Evolutionary conservation across 345 rosid species (phyloP).

Genomic region (Eucalyptus regnans): DNA sequence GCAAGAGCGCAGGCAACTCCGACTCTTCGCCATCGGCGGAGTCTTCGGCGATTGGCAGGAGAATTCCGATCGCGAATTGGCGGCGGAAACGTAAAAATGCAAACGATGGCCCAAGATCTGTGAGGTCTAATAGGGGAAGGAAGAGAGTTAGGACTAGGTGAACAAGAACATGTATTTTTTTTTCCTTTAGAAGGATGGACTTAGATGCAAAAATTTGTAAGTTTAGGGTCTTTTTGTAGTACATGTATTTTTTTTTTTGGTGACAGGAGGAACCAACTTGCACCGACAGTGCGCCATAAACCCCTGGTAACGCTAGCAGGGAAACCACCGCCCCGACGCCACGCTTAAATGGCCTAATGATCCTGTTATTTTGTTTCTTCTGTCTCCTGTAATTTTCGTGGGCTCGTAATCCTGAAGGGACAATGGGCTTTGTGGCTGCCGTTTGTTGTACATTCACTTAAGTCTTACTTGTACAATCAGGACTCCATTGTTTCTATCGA

Average conservation of each 20-base stretch:
- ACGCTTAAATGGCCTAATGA: too few species aligned
- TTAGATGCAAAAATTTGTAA: background rate
- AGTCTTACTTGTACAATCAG: background rate
- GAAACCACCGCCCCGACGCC: too few species aligned
- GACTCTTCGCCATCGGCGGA: slow-evolving; percentile 25
- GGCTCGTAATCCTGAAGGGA: background rate
- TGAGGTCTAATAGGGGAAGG: slow-evolving; percentile 22
- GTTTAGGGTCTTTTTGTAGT: background rate
- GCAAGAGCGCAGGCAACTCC: slow-evolving; percentile 8
- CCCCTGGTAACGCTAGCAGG: too few species aligned
- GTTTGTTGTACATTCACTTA: background rate
- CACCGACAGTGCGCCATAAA: too few species aligned
- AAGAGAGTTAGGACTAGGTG: slow-evolving; percentile 38
- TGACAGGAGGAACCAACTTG: too few species aligned
- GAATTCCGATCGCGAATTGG: background rate
- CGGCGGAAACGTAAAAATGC: slow-evolving; percentile 14
- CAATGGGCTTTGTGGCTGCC: background rate
- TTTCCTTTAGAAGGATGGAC: background rate
- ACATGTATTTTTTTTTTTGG: background rate
- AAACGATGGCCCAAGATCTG: background rate
- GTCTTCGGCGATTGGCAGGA: slow-evolving; percentile 14
- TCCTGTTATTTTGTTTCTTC: background rate
- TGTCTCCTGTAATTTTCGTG: background rate
- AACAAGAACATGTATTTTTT: background rate
- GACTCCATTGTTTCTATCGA: background rate